Evolutionary conservation across 108 stramenopile species (phyloP).

Genomic region (Conticribra weissflogii): DNA sequence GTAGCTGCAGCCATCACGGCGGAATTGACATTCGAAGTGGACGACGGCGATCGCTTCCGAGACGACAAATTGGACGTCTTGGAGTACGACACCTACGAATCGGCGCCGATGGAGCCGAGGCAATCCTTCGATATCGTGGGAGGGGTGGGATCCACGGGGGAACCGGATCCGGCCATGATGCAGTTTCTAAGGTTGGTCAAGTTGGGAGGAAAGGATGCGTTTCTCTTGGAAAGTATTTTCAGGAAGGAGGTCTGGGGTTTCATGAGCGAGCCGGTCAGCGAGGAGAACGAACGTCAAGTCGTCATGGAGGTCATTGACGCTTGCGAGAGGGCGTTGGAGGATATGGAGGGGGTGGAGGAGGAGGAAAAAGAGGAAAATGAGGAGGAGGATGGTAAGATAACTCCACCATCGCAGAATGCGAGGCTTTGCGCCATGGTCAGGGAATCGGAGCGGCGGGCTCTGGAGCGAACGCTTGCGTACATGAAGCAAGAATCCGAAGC

Average conservation of each 20-base stretch:
- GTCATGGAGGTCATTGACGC: slow-evolving; percentile 63
- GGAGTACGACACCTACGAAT: slow-evolving; percentile 86
- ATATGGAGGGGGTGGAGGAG: slow-evolving; percentile 53
- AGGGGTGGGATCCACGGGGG: slow-evolving; percentile 63
- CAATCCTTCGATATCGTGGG: slow-evolving; percentile 81
- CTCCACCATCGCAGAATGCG: slow-evolving; percentile 15
- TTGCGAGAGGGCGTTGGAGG: slow-evolving; percentile 65
- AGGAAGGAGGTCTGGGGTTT: slow-evolving; percentile 93
- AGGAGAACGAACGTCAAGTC: slow-evolving; percentile 79
- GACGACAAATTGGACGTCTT: slow-evolving; percentile 90
- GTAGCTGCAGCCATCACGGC: slow-evolving; percentile 53
- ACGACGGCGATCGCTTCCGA: slow-evolving; percentile 79
- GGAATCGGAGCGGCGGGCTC: slow-evolving; percentile 63
- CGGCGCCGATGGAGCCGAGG: slow-evolving; percentile 79
- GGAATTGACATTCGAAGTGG: slow-evolving; percentile 80
- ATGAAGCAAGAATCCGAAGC: slow-evolving; percentile 85
- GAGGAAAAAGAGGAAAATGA: not conserved
- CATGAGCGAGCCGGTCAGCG: slow-evolving; percentile 90
- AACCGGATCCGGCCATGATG: slow-evolving; percentile 89
- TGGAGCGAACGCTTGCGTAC: slow-evolving; percentile 71
- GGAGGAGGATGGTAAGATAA: slow-evolving; percentile 12
- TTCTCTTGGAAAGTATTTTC: slow-evolving; percentile 93
- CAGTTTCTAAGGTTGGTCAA: slow-evolving; percentile 83
- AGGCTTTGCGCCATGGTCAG: slow-evolving; percentile 67
- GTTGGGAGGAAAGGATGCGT: slow-evolving; percentile 87